Percentiles rank a stretch among this genome's conserved stretches.
phyloP scores from a whole-genome alignment of 176 grass and related monocot species.

The Oryza longistaminata region DNA sequence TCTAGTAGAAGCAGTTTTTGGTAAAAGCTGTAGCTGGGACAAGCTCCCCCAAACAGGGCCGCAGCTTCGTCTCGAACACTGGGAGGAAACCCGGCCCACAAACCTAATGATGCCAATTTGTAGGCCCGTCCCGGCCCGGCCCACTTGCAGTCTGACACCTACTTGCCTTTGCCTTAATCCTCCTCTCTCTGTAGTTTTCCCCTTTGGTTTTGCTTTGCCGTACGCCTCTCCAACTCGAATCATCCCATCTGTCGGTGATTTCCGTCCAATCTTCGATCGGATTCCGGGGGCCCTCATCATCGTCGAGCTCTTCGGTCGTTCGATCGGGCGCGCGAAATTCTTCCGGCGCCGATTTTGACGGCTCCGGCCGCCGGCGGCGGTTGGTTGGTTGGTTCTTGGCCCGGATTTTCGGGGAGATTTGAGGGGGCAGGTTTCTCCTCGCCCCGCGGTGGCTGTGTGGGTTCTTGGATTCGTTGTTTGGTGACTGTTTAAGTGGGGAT shows the following conservation, averaged over 20 bases:
- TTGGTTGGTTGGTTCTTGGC: background rate
- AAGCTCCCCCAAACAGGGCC: no score
- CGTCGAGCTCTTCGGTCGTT: background rate
- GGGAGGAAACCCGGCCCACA: no score
- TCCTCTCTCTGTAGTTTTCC: background rate
- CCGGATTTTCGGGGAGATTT: background rate
- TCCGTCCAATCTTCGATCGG: background rate
- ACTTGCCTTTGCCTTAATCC: background rate
- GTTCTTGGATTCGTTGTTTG: background rate
- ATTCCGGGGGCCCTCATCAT: background rate
- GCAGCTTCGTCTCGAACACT: no score
- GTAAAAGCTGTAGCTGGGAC: no score
- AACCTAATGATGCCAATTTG: no score
- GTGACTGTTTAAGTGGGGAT: slow-evolving; percentile 19
- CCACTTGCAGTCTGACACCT: background rate
- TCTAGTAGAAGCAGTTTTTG: no score
- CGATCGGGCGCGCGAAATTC: background rate
- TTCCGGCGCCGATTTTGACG: background rate
- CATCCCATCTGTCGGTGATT: background rate
- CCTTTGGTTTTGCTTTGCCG: slow-evolving; percentile 18
- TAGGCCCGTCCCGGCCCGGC: no score
- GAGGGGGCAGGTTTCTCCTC: no score
- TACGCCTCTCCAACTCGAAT: slow-evolving; percentile 36
- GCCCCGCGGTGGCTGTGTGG: no score
- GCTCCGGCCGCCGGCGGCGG: background rate